phyloP scores from a whole-genome alignment of 768 basidiomycete genomes.

The Gyrodon lividus region DNA sequence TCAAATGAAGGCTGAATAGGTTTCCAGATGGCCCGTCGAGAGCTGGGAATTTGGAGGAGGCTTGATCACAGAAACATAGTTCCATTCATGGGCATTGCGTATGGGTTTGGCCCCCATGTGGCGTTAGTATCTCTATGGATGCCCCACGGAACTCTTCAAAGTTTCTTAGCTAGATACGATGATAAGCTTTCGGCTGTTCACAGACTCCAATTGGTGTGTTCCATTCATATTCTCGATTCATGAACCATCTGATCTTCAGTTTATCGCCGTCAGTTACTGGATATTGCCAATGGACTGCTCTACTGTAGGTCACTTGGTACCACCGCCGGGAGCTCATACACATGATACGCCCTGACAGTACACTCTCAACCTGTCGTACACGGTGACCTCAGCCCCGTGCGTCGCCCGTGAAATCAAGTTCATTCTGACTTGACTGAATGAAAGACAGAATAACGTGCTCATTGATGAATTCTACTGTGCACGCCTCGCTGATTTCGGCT shows the following conservation, averaged over 20 bases:
- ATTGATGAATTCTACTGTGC: no score
- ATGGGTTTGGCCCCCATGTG: background rate
- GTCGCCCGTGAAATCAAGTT: no score
- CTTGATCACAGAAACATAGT: conserved; percentile 6
- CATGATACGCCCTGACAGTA: no score
- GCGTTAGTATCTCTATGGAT: conserved; percentile 29
- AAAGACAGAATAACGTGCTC: no score
- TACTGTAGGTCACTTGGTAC: background rate
- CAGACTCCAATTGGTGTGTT: conserved; percentile 8
- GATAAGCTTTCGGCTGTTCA: background rate
- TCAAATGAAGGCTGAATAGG: background rate
- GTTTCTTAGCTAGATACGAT: conserved; percentile 13
- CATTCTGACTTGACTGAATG: no score
- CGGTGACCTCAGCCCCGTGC: no score
- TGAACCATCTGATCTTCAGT: conserved; percentile 22
- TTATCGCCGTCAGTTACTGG: conserved; percentile 7
- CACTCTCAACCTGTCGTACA: no score
- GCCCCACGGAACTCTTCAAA: conserved; percentile 20
- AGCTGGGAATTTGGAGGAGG: conserved; percentile 12
- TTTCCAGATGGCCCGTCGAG: conserved; percentile 2
- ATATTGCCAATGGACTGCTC: conserved; percentile 11
- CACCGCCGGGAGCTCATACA: no score
- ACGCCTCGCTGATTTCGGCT: no score
- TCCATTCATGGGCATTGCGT: conserved; percentile 8
- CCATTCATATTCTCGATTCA: conserved; percentile 18